Base-by-base conservation (phyloP, 495 filamentous ascomycete genomes). In the Pyrenula aspistea region DNA sequence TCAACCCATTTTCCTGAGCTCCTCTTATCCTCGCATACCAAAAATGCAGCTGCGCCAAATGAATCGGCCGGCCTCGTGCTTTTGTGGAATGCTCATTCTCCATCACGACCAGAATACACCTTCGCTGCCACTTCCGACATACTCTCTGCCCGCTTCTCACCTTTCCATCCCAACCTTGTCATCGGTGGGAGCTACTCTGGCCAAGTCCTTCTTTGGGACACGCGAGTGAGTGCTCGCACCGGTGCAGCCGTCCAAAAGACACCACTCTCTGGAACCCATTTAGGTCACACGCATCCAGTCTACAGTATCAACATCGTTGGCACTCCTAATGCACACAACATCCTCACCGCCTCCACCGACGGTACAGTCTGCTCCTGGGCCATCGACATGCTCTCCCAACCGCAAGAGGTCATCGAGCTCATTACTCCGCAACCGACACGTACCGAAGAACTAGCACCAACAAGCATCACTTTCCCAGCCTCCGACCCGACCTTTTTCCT, bases 161-260 rank as follows among this genome's bases (percentile, higher is more conserved):
- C 93, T 0, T 96, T 96, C 68, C 94, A 97, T 63, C 92, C 93
- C 2, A 95, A 93, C 58, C 77, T 97, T 31, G 91, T 99, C 63
- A 82, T 99, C 59, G 93, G 91, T 57, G 93, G 93, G 25, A 86
- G 89, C 48, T 99, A 99, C 71, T 92, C 85, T 54, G 93, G 93
- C 24, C 94, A 99, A 73, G 90, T 99, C 11, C 83, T 96, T 11
- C 81, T 99, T n/a, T 99, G 93, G 93, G 93, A 99, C 66, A 97
- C 91, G 22, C 83, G 93, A 19, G 77, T 75, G 3, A 73, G 73
- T 42, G 72, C 71, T 3, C 83, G 87, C 20, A 88, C 88, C 60
- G 84, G 88, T 19, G 82, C 87, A 19, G 92, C 93, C 2, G 89
- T 96, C 22, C 89, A 96, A 62, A 95, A 95, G 70, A 99, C 94